phyloP scores from a whole-genome alignment of 2,329 filamentous ascomycete species.

The Proliferodiscus dingleyae region DNA sequence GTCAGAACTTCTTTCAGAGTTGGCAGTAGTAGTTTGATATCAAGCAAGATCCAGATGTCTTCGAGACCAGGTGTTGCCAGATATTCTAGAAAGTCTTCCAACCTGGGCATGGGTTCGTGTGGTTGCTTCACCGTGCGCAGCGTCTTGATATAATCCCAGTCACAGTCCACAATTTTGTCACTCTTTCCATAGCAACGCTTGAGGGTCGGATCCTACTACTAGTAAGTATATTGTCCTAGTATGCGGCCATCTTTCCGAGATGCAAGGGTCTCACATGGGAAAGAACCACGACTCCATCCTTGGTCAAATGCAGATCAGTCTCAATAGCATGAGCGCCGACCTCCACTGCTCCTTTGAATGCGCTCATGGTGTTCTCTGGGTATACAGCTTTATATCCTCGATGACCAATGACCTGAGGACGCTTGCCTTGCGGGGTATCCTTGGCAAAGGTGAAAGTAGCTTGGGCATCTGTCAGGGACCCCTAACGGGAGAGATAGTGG shows the following conservation, averaged over 20 bases:
- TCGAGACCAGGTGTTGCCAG: constrained; percentile 60
- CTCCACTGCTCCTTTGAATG: constrained; percentile 68
- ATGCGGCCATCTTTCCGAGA: not conserved
- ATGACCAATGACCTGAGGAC: constrained; percentile 71
- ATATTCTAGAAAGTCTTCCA: constrained; percentile 70
- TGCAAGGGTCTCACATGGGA: constrained; percentile 57
- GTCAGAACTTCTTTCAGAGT: not conserved
- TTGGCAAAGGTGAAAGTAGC: constrained; percentile 26
- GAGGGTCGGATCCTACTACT: constrained; percentile 62
- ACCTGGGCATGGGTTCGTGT: constrained; percentile 65
- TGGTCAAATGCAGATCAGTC: constrained; percentile 82
- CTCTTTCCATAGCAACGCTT: constrained; percentile 76
- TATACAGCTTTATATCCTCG: constrained; percentile 71
- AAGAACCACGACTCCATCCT: constrained; percentile 78
- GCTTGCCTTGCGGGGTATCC: constrained; percentile 19
- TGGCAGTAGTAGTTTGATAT: constrained; percentile 66
- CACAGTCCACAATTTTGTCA: constrained; percentile 67
- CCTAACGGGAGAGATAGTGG: not conserved
- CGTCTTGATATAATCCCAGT: constrained; percentile 67
- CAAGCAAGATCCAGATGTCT: constrained; percentile 74
- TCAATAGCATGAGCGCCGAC: constrained; percentile 81
- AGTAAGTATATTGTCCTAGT: not conserved
- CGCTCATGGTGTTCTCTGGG: constrained; percentile 82
- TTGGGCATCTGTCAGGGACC: constrained; percentile 10
- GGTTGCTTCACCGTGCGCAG: constrained; percentile 65